A percentile compares a stretch with the other conserved stretches of the same genome.
Conservation (phyloP, 192 early-diverging fungal genomes). For the Coemansia umbellata region DNA sequence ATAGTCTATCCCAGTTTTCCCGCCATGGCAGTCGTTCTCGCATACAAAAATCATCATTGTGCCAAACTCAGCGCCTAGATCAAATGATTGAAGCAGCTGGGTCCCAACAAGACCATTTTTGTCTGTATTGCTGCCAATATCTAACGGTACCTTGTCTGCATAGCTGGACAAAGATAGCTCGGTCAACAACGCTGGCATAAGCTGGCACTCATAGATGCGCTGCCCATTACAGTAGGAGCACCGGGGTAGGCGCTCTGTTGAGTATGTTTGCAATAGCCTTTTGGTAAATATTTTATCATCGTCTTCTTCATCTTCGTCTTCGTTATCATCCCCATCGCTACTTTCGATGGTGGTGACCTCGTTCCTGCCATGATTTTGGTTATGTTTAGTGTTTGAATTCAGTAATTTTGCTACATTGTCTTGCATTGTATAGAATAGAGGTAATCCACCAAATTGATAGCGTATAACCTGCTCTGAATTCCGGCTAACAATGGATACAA, state of each 20-base stretch:
- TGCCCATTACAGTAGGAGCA: slow-evolving; percentile 65
- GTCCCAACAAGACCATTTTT: slow-evolving; percentile 11
- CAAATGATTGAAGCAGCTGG: slow-evolving; percentile 44
- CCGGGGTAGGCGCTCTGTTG: slow-evolving; percentile 47
- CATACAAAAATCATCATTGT: slow-evolving; percentile 82
- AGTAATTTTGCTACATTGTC: slow-evolving; percentile 52
- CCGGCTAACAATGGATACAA: slow-evolving; percentile 63
- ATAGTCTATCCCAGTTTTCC: slow-evolving; percentile 21
- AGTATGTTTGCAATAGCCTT: slow-evolving; percentile 8
- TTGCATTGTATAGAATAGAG: slow-evolving; percentile 63
- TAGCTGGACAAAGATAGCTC: slow-evolving; percentile 62
- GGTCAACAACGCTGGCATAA: slow-evolving; percentile 84
- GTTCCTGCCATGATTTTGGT: not conserved
- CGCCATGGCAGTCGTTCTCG: slow-evolving; percentile 68
- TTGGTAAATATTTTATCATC: not conserved
- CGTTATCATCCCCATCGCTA: slow-evolving; percentile 9
- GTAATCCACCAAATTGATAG: slow-evolving; percentile 67
- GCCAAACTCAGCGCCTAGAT: slow-evolving; percentile 87
- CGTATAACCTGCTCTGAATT: slow-evolving; percentile 84
- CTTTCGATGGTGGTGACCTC: not conserved
- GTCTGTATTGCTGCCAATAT: no score
- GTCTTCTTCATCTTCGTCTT: slow-evolving; percentile 13
- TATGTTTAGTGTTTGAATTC: not conserved
- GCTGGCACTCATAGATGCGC: slow-evolving; percentile 84
- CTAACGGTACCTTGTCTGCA: not conserved